phyloP scores from a whole-genome alignment of 78 protist species.

The Dictyostelium brefeldianum region DNA sequence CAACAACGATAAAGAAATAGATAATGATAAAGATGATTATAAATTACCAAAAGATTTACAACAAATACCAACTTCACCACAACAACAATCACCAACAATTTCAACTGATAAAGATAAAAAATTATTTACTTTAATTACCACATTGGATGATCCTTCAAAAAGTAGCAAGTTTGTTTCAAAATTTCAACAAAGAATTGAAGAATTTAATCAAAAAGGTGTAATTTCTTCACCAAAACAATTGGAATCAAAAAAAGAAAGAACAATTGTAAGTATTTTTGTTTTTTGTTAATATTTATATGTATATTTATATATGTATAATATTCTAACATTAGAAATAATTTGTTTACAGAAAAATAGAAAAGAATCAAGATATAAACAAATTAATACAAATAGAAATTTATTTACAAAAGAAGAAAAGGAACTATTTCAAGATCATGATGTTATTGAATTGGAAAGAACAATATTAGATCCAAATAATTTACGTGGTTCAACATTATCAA shows the following conservation, averaged over 20 bases:
- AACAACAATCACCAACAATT: background rate
- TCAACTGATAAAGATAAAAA: conserved; percentile 3
- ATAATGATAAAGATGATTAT: background rate
- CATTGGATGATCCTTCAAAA: conserved; percentile 35
- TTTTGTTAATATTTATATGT: background rate
- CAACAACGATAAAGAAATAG: background rate
- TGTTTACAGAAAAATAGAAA: conserved; percentile 60
- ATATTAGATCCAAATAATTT: background rate
- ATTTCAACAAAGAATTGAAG: conserved; percentile 57
- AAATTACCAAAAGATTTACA: background rate
- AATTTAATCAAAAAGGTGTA: conserved; percentile 29
- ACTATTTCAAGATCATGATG: conserved; percentile 30
- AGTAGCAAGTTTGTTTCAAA: conserved; percentile 14
- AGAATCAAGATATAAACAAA: conserved; percentile 78
- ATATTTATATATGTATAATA: background rate
- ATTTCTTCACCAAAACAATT: conserved; percentile 53
- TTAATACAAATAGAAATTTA: conserved; percentile 45
- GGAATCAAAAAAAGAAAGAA: conserved; percentile 45
- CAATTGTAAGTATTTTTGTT: conserved; percentile 17
- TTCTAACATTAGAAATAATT: background rate
- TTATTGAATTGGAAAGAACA: conserved; percentile 65
- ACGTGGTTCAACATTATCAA: background rate
- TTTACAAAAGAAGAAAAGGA: conserved; percentile 35
- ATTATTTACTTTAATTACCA: conserved; percentile 52
- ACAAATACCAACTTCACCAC: background rate